phyloP scores from a whole-genome alignment of 2,329 filamentous ascomycete genomes.

The Claviceps paspali region DNA sequence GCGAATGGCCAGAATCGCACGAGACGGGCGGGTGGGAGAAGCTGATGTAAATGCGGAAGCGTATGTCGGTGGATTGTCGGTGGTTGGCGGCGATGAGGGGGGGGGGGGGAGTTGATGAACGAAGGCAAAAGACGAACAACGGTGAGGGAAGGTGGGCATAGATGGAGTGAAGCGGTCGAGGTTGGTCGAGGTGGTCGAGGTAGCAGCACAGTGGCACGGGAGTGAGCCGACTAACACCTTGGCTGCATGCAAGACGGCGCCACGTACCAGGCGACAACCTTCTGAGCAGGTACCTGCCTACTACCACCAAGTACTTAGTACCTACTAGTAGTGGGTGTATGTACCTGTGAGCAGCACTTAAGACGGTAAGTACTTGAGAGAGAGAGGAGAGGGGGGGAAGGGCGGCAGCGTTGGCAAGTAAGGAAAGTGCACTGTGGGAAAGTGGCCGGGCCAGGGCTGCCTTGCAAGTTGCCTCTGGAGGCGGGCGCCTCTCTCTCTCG shows the following conservation, averaged over 20 bases:
- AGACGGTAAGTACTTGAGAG: no score
- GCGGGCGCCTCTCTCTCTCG: no score
- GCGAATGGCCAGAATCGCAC: conserved; percentile 3
- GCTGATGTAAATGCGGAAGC: conserved; percentile 1
- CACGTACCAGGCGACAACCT: neutral
- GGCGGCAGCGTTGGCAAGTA: no score
- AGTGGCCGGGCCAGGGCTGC: no score
- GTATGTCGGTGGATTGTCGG: neutral
- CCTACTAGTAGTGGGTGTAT: no score
- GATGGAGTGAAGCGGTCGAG: conserved; percentile 1
- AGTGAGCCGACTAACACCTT: conserved; percentile 1
- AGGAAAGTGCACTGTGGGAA: no score
- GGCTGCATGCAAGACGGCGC: neutral
- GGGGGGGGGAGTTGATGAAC: conserved; percentile 3
- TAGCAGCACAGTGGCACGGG: conserved; percentile 2
- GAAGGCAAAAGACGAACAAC: conserved; percentile 4
- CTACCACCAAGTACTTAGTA: no score
- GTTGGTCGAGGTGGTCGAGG: neutral
- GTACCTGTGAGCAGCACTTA: no score
- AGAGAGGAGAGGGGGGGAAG: no score
- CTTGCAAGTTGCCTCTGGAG: no score
- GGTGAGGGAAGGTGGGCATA: conserved; percentile 1
- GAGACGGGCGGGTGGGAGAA: neutral
- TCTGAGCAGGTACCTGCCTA: no score
- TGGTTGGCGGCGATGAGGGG: conserved; percentile 1